Evolutionary conservation across 108 stramenopile genomes (phyloP), one percentile per base, ranked within the genome.

Genomic region (Nitzschia sp.): DNA sequence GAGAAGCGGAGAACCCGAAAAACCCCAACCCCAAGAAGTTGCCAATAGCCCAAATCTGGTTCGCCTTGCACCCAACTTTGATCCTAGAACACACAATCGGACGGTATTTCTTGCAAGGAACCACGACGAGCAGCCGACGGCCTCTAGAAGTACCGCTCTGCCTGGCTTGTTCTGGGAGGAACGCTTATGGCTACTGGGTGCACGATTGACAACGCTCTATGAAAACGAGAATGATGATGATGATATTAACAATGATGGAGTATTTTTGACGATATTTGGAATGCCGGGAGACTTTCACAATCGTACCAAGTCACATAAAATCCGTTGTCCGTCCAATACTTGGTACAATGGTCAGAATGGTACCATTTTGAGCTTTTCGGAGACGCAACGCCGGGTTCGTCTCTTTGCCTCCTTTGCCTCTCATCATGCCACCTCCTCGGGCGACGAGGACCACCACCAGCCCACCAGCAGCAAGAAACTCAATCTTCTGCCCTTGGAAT

Each of bases 141-240:
- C n/a, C n/a, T n/a, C n/a, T n/a, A n/a, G n/a, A n/a, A 9, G 9
- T 13, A 6, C 6, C 6, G 13, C 38, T 15, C 23, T 72, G 16
- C 71, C 71, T 55, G 71, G 71, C 9, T 21, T 58, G 11, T 72
- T 65, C 33, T 54, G 38, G 29, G 27, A 72, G 3, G 17, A 66
- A 13, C 23, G 31, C 28, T 29, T 72, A 21, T 72, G 26, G 26
- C 29, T 72, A 3, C 34, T 64, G 48, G 71, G 71, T 3, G 53
- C 27, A 27, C 63, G 71, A 19, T 34, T 72, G 17, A 72, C 71
- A 13, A 56, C 71, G 13, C 28, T 31, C 38, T 72, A 57, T 45
- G 54, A 64, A 29, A 6, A 28, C 21, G 28, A 52, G 4, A 13
- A 3, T 2, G 6, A 6, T 6, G 6, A n/a, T n/a, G n/a, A n/a